These are phyloP conservation scores for Sporothrix humicola DNA, from an alignment of 2,329 filamentous ascomycete species.

Conservation along the genomic window DNA sequence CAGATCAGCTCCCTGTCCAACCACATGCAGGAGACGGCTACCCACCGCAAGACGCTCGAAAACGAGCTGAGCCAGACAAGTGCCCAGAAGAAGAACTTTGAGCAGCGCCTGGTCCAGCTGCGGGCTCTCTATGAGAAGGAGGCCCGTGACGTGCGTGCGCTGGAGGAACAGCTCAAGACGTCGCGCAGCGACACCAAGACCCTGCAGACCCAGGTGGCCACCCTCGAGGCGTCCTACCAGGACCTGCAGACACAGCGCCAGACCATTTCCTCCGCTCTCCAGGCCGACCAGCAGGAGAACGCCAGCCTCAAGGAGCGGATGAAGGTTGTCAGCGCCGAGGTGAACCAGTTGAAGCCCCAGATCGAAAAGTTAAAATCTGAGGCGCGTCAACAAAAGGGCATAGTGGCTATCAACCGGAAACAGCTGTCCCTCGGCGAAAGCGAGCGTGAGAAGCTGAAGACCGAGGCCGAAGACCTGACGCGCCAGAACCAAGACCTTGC, in stretches of 20 bases:
- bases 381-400: conserved; percentile 90
- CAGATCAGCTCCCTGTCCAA: conserved; percentile 89
- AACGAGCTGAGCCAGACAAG: conserved; percentile 80
- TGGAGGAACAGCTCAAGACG: conserved; percentile 80
- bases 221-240: conserved; percentile 78
- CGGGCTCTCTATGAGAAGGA: conserved; percentile 92
- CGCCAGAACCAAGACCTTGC: conserved; percentile 66
- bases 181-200: conserved; percentile 83
- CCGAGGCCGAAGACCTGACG: conserved; percentile 72
- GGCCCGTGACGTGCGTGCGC: conserved; percentile 78
- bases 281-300: conserved; percentile 90
- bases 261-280: conserved; percentile 73
- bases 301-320: conserved; percentile 85
- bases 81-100: conserved; percentile 90
- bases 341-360: conserved; percentile 82
- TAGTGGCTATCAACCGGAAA: conserved; percentile 98
- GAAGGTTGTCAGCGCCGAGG: conserved; percentile 78
- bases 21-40: conserved; percentile 92
- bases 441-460: conserved; percentile 85
- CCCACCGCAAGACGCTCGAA: conserved; percentile 78
- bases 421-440: conserved; percentile 87
- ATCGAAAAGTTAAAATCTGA: conserved; percentile 93
- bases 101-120: conserved; percentile 84
- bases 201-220: conserved; percentile 80
- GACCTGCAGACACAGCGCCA: conserved; percentile 84